Percentiles rank a stretch among this genome's conserved stretches.
phyloP scores from a whole-genome alignment of 2,329 filamentous ascomycete species.

The Peltaster fructicola region DNA sequence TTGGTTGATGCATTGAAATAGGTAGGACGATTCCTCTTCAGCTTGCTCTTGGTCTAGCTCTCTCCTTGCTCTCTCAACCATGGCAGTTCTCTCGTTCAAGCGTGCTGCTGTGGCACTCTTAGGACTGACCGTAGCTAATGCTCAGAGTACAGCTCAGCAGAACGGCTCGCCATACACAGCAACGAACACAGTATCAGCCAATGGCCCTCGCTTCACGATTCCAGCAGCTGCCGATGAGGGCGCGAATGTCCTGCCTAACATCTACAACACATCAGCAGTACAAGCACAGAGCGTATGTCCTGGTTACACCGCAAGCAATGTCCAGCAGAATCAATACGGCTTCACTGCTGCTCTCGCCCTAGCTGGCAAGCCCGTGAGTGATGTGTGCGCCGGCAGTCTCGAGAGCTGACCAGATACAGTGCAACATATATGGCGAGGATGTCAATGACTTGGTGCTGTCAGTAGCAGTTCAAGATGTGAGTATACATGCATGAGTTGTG shows the following conservation, averaged over 20 bases:
- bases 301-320: conserved; percentile 7
- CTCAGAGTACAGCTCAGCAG: no score
- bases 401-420: conserved; percentile 5
- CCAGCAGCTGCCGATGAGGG: conserved; percentile 18
- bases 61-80: no score
- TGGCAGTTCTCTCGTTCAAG: no score
- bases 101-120: no score
- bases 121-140: no score
- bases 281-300: conserved; percentile 39
- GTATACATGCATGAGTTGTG: no score
- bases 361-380: conserved; percentile 9
- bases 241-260: conserved; percentile 36
- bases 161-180: no score
- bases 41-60: no score
- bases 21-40: no score
- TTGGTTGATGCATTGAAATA: no score
- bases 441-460: conserved; percentile 29
- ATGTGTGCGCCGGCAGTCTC: neutral
- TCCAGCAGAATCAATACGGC: conserved; percentile 4
- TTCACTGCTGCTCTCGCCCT: conserved; percentile 7
- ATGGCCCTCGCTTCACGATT: no score
- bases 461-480: conserved; percentile 33
- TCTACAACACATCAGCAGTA: conserved; percentile 44
- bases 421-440: conserved; percentile 9
- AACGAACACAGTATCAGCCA: conserved; percentile 13